Conservation (phyloP, 164 flowering plant species). For the Buxus sempervirens region DNA sequence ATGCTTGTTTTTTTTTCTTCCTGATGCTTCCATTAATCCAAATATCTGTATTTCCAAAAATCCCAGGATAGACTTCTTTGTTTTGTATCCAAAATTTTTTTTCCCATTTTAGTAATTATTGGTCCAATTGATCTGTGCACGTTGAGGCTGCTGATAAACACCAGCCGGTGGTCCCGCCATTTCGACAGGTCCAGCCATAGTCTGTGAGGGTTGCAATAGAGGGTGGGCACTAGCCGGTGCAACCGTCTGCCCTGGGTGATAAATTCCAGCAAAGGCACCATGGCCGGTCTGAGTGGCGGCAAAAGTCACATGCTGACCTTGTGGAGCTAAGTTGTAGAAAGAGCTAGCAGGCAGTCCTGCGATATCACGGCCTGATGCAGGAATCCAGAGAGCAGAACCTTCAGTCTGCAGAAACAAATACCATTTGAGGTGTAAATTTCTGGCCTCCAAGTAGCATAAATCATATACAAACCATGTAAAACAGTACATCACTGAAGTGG, state of each 20-base stretch:
- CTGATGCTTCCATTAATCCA: constrained; percentile 3
- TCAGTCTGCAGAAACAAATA: constrained; percentile 58
- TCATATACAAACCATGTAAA: too few species aligned
- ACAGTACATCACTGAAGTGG: too few species aligned
- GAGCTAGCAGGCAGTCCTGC: constrained; percentile 62
- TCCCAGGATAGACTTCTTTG: constrained; percentile 9
- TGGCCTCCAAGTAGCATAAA: too few species aligned
- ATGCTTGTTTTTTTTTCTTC: constrained; percentile 9
- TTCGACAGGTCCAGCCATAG: constrained; percentile 68
- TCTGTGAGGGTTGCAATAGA: constrained; percentile 74
- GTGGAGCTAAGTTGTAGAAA: constrained; percentile 79
- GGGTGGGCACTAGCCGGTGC: constrained; percentile 66
- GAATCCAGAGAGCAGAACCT: constrained; percentile 78
- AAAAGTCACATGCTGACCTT: constrained; percentile 77
- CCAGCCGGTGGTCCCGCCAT: constrained; percentile 66
- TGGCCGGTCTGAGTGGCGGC: constrained; percentile 68
- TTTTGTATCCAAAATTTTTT: constrained; percentile 4
- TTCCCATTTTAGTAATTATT: constrained; percentile 51
- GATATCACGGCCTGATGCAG: constrained; percentile 66
- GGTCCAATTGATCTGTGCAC: constrained; percentile 80
- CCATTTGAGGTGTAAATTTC: not conserved
- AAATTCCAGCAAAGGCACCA: constrained; percentile 63
- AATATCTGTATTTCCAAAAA: not conserved
- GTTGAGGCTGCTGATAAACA: constrained; percentile 84
- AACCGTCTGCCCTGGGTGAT: constrained; percentile 70